phyloP scores from a whole-genome alignment of 2,329 filamentous ascomycete genomes.

The Paraphaeosphaeria sporulosa region DNA sequence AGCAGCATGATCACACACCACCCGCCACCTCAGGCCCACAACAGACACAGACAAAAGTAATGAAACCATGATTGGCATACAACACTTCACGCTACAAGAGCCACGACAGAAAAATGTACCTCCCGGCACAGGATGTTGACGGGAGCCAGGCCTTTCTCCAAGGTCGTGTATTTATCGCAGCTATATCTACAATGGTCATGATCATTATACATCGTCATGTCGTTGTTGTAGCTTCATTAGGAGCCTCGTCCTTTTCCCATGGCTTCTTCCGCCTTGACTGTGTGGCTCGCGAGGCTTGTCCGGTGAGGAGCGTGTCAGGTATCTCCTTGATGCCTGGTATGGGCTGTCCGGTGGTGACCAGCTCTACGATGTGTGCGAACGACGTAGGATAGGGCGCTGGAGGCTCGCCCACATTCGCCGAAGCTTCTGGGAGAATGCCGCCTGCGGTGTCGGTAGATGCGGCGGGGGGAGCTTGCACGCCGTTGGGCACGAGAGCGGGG shows the following conservation, averaged over 20 bases:
- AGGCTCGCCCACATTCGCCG: constrained; percentile 32
- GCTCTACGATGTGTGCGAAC: constrained; percentile 85
- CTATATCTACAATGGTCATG: neutral
- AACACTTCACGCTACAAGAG: no score
- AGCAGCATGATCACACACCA: no score
- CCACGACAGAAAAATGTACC: no score
- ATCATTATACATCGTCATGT: neutral
- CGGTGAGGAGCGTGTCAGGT: constrained; percentile 77
- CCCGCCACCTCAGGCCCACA: no score
- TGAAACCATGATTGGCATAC: no score
- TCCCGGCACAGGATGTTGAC: no score
- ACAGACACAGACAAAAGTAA: no score
- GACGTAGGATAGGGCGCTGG: constrained; percentile 79
- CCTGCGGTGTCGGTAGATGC: constrained; percentile 24
- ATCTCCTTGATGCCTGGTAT: constrained; percentile 90
- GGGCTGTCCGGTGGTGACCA: constrained; percentile 81
- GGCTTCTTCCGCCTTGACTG: constrained; percentile 70
- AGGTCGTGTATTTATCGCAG: no score
- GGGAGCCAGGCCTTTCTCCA: no score
- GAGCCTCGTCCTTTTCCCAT: constrained; percentile 73
- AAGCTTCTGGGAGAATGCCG: constrained; percentile 34
- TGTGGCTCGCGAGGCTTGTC: constrained; percentile 67
- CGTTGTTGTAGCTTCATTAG: neutral
- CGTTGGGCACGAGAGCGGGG: constrained; percentile 29
- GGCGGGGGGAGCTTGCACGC: constrained; percentile 22